Percentiles rank a stretch among this genome's conserved stretches.
Evolutionary conservation across 2,329 filamentous ascomycete genomes (phyloP).

Genomic region (Aspergillus jensenii): DNA sequence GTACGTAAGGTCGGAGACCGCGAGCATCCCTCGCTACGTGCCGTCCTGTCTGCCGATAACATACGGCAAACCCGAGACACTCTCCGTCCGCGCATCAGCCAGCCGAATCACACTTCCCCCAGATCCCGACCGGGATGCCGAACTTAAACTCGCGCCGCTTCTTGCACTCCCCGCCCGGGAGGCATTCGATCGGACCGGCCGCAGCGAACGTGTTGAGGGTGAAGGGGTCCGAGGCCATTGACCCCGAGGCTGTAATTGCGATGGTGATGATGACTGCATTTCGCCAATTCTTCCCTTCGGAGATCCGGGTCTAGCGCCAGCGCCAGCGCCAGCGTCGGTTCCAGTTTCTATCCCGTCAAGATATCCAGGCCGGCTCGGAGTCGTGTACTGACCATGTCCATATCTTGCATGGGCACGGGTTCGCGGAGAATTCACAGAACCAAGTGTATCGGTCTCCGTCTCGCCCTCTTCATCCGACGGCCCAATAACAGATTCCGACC

Average conservation of each 20-base stretch:
- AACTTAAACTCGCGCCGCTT: conserved; percentile 23
- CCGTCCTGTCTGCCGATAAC: conserved; percentile 24
- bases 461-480: conserved; percentile 42
- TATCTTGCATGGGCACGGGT: conserved; percentile 9
- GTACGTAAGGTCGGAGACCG: background rate
- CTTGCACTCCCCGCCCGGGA: background rate
- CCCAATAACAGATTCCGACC: conserved; percentile 34
- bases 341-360: conserved; percentile 23
- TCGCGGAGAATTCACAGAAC: conserved; percentile 22
- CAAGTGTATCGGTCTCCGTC: conserved; percentile 24
- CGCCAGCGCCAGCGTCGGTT: background rate
- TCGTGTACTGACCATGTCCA: background rate
- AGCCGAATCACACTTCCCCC: conserved; percentile 43
- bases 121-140: conserved; percentile 10
- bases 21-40: background rate
- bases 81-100: conserved; percentile 24
- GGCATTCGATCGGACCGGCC: conserved; percentile 29
- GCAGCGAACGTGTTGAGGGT: conserved; percentile 38
- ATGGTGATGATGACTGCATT: background rate
- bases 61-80: conserved; percentile 33
- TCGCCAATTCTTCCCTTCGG: background rate
- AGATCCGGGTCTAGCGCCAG: background rate
- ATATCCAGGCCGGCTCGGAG: conserved; percentile 12
- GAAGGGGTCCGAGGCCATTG: conserved; percentile 22
- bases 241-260: background rate